Percentiles rank a stretch among this genome's conserved stretches.
phyloP scores from a whole-genome alignment of 257 asterid genomes.

The Penstemon barbatus region DNA sequence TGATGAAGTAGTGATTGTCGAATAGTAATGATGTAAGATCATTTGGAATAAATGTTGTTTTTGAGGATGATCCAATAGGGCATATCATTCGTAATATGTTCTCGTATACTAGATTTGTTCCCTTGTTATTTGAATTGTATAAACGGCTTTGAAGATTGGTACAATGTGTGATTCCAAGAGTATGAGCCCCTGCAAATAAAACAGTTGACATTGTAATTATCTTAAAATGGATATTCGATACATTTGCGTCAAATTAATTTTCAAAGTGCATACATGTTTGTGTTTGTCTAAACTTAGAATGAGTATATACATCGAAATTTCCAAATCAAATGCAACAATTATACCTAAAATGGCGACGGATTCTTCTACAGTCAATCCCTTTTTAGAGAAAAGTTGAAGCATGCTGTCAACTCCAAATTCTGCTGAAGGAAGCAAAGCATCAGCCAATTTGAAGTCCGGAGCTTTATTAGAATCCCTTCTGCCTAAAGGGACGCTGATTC shows the following conservation, averaged over 20 bases:
- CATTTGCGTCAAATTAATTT: background rate
- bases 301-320: no score
- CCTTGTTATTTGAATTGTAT: conserved; percentile 1
- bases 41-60: conserved; percentile 30
- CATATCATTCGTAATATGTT: conserved; percentile 30
- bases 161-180: conserved; percentile 50
- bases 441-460: conserved; percentile 28
- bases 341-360: conserved; percentile 59
- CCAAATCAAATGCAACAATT: background rate
- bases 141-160: conserved; percentile 30
- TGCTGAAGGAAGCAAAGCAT: conserved; percentile 42
- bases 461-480: conserved; percentile 42
- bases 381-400: conserved; percentile 32
- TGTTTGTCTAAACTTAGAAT: no score
- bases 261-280: no score
- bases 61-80: conserved; percentile 29
- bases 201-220: background rate
- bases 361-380: conserved; percentile 50
- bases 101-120: conserved; percentile 19
- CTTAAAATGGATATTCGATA: background rate
- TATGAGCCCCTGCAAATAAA: conserved; percentile 40
- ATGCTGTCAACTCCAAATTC: conserved; percentile 37
- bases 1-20: conserved; percentile 45
- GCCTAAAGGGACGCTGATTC: conserved; percentile 49
- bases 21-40: conserved; percentile 39